phyloP scores from a whole-genome alignment of 768 basidiomycete genomes.

The Mycena kentingensis region DNA sequence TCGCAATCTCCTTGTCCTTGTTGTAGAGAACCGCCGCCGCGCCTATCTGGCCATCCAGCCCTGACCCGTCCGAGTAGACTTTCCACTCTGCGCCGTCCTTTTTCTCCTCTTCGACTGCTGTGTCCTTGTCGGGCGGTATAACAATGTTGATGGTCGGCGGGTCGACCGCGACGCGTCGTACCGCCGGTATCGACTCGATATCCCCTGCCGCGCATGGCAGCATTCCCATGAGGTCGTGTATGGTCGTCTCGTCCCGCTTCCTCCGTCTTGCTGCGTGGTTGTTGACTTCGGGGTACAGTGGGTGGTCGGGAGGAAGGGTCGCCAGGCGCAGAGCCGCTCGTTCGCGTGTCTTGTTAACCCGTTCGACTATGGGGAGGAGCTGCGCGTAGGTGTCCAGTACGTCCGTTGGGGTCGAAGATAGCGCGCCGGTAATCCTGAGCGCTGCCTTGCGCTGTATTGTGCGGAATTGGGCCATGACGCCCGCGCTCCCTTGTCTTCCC shows the following conservation, averaged over 20 bases:
- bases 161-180: neutral
- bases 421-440: conserved; percentile 18
- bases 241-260: neutral
- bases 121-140: neutral
- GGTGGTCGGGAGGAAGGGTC: neutral
- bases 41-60: conserved; percentile 20
- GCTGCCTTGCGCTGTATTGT: conserved; percentile 24
- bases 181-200: conserved; percentile 4
- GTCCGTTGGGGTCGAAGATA: conserved; percentile 17
- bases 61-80: conserved; percentile 27
- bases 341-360: neutral
- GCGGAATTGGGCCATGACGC: neutral
- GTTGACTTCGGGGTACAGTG: neutral
- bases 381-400: conserved; percentile 15
- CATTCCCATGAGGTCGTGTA: neutral
- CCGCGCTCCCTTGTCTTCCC: neutral
- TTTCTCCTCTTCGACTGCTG: conserved; percentile 1
- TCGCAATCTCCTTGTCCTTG: neutral
- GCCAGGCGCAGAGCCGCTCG: neutral
- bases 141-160: neutral
- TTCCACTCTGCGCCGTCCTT: neutral
- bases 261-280: neutral
- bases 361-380: neutral
- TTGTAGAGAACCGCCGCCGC: conserved; percentile 24
- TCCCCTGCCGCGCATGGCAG: neutral